Evolutionary conservation across 495 filamentous ascomycete genomes (phyloP).

Genomic region (Trichoderma asperelloides): DNA sequence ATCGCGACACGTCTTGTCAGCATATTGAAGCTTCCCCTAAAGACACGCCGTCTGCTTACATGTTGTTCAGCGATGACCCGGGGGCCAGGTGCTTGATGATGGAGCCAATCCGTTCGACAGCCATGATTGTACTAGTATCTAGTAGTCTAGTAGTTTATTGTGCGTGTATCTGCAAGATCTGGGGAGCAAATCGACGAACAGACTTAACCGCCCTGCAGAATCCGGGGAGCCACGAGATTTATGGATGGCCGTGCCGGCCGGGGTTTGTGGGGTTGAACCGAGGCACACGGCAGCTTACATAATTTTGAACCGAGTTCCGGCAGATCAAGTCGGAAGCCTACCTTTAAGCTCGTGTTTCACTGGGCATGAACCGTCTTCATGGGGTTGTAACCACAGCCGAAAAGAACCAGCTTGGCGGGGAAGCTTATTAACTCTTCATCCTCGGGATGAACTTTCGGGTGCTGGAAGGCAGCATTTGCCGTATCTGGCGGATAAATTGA

Average conservation of each 20-base stretch:
- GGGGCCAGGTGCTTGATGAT: slow-evolving; percentile 83
- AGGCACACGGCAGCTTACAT: not conserved
- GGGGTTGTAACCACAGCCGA: not conserved
- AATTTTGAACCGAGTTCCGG: not conserved
- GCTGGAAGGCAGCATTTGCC: no score
- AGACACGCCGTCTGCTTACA: slow-evolving; percentile 48
- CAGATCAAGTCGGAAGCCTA: not conserved
- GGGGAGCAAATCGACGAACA: not conserved
- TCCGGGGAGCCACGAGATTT: not conserved
- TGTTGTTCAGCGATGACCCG: slow-evolving; percentile 55
- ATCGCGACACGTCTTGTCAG: slow-evolving; percentile 9
- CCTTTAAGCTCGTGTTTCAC: not conserved
- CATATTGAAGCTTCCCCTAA: not conserved
- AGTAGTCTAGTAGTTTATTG: not conserved
- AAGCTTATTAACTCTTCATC: not conserved
- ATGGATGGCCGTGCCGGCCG: not conserved
- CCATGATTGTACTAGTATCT: slow-evolving; percentile 48
- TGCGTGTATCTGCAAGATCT: not conserved
- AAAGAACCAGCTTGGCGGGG: not conserved
- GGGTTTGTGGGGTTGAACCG: slow-evolving; percentile 8
- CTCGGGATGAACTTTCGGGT: no score
- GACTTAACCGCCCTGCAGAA: not conserved
- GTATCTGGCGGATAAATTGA: no score
- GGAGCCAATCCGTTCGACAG: slow-evolving; percentile 73
- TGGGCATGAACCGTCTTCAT: not conserved